A percentile compares a stretch with the other conserved stretches of the same genome.
phyloP scores from a whole-genome alignment of 1,284 basidiomycete genomes.

The Pholiota adiposa region DNA sequence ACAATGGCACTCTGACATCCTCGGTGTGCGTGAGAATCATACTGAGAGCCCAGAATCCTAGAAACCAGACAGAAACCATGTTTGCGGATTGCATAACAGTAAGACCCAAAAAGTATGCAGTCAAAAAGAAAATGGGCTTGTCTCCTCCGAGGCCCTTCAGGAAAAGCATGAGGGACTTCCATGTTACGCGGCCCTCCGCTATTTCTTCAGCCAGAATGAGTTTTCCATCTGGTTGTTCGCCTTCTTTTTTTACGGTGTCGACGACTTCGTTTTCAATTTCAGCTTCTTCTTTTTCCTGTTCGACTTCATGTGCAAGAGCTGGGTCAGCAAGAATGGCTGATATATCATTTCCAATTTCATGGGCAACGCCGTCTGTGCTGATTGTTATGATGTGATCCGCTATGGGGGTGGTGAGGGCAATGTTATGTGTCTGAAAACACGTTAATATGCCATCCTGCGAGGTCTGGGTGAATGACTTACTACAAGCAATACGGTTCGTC shows the following conservation, averaged over 20 bases:
- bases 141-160: slow-evolving; percentile 32
- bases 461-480: slow-evolving; percentile 42
- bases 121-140: slow-evolving; percentile 30
- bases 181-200: slow-evolving; percentile 48
- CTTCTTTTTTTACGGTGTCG: slow-evolving; percentile 24
- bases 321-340: slow-evolving; percentile 45
- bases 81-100: slow-evolving; percentile 3
- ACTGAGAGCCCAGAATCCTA: slow-evolving; percentile 64
- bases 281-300: slow-evolving; percentile 41
- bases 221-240: slow-evolving; percentile 34
- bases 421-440: slow-evolving; percentile 67
- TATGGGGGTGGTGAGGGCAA: slow-evolving; percentile 62
- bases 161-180: slow-evolving; percentile 34
- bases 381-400: slow-evolving; percentile 67
- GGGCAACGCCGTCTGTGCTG: slow-evolving; percentile 51
- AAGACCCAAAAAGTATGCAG: slow-evolving; percentile 28
- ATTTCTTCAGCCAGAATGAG: slow-evolving; percentile 56
- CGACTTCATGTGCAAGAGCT: slow-evolving; percentile 41
- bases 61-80: slow-evolving; percentile 44
- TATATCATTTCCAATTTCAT: slow-evolving; percentile 46
- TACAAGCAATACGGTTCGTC: slow-evolving; percentile 74
- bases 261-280: slow-evolving; percentile 36
- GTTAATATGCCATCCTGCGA: slow-evolving; percentile 45
- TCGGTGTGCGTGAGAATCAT: slow-evolving; percentile 40
- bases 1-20: slow-evolving; percentile 6